Conservation (phyloP, 495 filamentous ascomycete species). For the Aspergillus hancockii region DNA sequence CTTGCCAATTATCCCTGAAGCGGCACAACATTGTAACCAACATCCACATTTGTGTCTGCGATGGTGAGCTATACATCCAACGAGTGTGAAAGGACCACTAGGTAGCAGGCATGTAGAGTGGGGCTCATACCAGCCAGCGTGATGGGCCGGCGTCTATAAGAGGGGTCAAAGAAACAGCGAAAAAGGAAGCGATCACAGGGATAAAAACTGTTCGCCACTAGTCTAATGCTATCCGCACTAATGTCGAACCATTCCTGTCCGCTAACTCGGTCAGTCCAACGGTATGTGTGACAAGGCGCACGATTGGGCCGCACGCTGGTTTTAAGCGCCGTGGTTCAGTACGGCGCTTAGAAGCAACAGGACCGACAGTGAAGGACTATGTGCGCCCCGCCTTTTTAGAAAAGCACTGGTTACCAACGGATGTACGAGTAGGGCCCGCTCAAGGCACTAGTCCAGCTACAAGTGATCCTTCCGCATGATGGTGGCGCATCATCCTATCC, state of each 20-base stretch:
- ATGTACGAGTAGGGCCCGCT: not conserved
- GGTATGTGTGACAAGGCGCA: not conserved
- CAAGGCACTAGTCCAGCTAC: not conserved
- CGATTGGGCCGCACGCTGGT: not conserved
- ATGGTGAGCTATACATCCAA: not conserved
- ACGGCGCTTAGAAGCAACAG: not conserved
- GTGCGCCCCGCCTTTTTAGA: not conserved
- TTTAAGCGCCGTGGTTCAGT: not conserved
- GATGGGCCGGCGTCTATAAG: not conserved
- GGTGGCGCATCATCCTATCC: not conserved
- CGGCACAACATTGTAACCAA: not conserved
- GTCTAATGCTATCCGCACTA: not conserved
- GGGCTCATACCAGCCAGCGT: not conserved
- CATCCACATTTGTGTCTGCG: not conserved
- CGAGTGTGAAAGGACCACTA: not conserved
- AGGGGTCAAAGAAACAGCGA: not conserved
- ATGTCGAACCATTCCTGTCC: not conserved
- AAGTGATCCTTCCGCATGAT: slow-evolving; percentile 2
- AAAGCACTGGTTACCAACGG: not conserved
- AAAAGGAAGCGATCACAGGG: not conserved
- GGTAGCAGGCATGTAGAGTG: not conserved
- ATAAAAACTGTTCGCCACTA: not conserved
- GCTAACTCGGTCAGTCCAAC: not conserved
- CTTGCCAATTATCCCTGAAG: not conserved
- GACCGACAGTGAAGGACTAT: not conserved